Percentiles rank a stretch among this genome's conserved stretches.
Conservation (phyloP, 139 green algal genomes). For the Micractinium conductrix region DNA sequence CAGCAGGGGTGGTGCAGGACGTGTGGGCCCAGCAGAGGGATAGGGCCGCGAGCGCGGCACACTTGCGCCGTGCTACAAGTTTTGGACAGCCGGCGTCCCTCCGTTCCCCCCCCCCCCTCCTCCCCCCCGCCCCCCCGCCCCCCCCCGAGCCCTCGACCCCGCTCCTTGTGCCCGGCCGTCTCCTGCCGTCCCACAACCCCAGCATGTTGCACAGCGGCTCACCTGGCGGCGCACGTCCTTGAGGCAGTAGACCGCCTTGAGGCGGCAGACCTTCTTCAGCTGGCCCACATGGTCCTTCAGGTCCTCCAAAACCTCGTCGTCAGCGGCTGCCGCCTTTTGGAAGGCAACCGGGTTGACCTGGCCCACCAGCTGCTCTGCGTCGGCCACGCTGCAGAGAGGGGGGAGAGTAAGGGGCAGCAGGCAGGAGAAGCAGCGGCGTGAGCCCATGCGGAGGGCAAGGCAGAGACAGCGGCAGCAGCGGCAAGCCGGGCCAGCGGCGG, state of each 20-base stretch:
- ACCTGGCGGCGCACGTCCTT: constrained; percentile 43
- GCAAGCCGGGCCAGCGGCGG: too few relatives aligned
- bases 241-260: constrained; percentile 47
- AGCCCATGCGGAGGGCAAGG: neutral
- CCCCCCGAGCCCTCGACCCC: too few relatives aligned
- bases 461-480: too few relatives aligned
- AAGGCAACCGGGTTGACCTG: constrained; percentile 67
- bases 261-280: constrained; percentile 74
- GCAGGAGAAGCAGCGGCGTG: neutral
- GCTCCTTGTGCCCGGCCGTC: too few relatives aligned
- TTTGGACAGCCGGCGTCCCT: too few relatives aligned
- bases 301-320: constrained; percentile 51
- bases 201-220: neutral
- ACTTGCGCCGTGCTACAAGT: too few relatives aligned
- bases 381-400: constrained; percentile 20
- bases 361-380: constrained; percentile 57
- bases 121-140: too few relatives aligned
- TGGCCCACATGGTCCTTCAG: constrained; percentile 59
- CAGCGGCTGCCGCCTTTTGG: constrained; percentile 45
- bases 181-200: neutral
- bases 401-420: neutral
- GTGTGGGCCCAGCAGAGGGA: neutral
- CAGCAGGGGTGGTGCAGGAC: too few relatives aligned
- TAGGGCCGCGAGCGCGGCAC: too few relatives aligned
- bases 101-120: too few relatives aligned